phyloP scores from a whole-genome alignment of 257 asterid genomes.

The Penstemon barbatus region DNA sequence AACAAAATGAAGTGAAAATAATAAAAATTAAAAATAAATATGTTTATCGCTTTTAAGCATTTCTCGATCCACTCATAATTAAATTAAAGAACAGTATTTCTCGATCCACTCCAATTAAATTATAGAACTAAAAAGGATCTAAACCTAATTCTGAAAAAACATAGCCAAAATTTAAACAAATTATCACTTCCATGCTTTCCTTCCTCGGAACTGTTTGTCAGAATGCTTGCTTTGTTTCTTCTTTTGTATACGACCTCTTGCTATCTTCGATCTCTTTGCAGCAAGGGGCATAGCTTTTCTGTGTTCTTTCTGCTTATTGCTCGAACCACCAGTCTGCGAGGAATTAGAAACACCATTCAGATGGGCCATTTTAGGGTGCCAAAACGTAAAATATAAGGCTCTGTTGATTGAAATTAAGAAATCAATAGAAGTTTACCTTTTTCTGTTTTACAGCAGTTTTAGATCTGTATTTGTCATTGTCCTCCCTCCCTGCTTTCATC shows the following conservation, averaged over 20 bases:
- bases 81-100: no score
- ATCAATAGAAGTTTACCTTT: conserved; percentile 46
- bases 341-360: neutral
- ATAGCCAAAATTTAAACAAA: neutral
- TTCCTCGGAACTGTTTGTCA: conserved; percentile 82
- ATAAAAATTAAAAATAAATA: no score
- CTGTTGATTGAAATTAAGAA: neutral
- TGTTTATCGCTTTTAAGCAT: no score
- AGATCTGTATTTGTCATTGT: conserved; percentile 67
- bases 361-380: neutral
- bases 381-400: neutral
- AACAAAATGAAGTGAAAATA: no score
- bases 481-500: conserved; percentile 76
- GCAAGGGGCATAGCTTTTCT: conserved; percentile 72
- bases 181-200: conserved; percentile 88
- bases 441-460: conserved; percentile 65
- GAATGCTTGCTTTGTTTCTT: conserved; percentile 44
- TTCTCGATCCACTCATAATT: no score
- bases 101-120: no score
- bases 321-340: conserved; percentile 69
- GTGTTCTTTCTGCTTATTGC: conserved; percentile 81
- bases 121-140: no score
- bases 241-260: conserved; percentile 49
- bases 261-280: conserved; percentile 60
- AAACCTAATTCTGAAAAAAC: neutral